phyloP scores from a whole-genome alignment of 2,329 filamentous ascomycete species.

The Metarhizium brunneum region DNA sequence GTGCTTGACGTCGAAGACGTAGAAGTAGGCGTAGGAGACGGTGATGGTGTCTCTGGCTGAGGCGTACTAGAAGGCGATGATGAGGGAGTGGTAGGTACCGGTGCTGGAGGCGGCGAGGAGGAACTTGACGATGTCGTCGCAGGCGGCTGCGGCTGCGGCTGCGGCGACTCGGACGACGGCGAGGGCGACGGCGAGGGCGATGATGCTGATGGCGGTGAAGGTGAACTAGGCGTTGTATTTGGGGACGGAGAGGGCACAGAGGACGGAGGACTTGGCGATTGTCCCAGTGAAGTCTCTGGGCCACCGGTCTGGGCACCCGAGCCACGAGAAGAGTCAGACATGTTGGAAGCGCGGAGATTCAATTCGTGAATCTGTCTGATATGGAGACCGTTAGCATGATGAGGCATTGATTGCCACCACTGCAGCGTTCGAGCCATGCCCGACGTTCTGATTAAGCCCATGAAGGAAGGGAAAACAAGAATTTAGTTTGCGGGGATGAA shows the following conservation, averaged over 20 bases:
- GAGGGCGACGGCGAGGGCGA: slow-evolving; percentile 1
- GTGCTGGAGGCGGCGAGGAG: background rate
- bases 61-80: background rate
- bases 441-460: background rate
- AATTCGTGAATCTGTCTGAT: slow-evolving; percentile 15
- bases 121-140: slow-evolving; percentile 4
- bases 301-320: slow-evolving; percentile 15
- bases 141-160: slow-evolving; percentile 2
- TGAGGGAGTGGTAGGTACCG: background rate
- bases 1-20: background rate
- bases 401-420: background rate
- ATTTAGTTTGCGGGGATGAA: background rate
- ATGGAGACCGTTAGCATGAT: slow-evolving; percentile 24
- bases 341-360: slow-evolving; percentile 2
- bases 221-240: background rate
- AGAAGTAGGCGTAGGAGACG: background rate
- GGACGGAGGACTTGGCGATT: background rate
- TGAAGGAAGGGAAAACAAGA: background rate
- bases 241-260: background rate
- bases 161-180: slow-evolving; percentile 8
- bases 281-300: slow-evolving; percentile 4
- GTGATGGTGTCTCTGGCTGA: background rate
- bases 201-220: background rate
- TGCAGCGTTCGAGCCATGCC: background rate
- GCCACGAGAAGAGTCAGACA: slow-evolving; percentile 1